phyloP scores from a whole-genome alignment of 495 filamentous ascomycete genomes.

The Penicillium mononematosum region DNA sequence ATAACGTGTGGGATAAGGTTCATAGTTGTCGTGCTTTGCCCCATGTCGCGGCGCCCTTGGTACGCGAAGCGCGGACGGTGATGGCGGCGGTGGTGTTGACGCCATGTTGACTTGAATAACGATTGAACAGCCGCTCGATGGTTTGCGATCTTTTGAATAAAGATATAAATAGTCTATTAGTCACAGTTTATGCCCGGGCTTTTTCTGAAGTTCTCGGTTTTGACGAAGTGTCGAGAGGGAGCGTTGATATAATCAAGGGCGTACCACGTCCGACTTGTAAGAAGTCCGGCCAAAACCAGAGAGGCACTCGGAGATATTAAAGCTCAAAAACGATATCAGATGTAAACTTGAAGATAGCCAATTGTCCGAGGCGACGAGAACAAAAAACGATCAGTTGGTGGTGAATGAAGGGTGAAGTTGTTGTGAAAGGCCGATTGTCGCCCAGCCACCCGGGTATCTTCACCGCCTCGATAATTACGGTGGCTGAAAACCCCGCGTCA shows the following conservation, averaged over 20 bases:
- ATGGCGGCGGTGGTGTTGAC: slow-evolving; percentile 64
- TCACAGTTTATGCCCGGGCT: neutral
- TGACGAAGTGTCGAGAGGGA: slow-evolving; percentile 9
- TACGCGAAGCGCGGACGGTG: slow-evolving; percentile 51
- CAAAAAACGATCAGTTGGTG: slow-evolving; percentile 9
- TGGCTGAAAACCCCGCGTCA: slow-evolving; percentile 23
- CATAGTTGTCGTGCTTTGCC: slow-evolving; percentile 63
- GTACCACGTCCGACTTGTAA: slow-evolving; percentile 2
- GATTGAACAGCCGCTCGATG: slow-evolving; percentile 3
- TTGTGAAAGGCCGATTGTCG: slow-evolving; percentile 23
- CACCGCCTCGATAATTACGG: slow-evolving; percentile 20
- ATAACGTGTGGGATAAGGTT: slow-evolving; percentile 59
- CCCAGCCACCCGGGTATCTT: slow-evolving; percentile 21
- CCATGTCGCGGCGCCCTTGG: slow-evolving; percentile 75
- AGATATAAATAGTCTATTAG: neutral
- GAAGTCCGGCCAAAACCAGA: neutral
- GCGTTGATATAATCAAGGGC: slow-evolving; percentile 20
- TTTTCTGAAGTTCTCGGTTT: neutral
- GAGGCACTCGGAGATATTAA: neutral
- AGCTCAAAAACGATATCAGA: neutral
- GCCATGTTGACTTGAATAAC: slow-evolving; percentile 44
- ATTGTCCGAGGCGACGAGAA: slow-evolving; percentile 4
- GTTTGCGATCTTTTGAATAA: neutral
- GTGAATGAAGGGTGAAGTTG: slow-evolving; percentile 26
- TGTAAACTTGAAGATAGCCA: slow-evolving; percentile 4